These are phyloP conservation scores for Vanilla planifolia DNA, from an alignment of 106 monocot species.

Conservation along the genomic window DNA sequence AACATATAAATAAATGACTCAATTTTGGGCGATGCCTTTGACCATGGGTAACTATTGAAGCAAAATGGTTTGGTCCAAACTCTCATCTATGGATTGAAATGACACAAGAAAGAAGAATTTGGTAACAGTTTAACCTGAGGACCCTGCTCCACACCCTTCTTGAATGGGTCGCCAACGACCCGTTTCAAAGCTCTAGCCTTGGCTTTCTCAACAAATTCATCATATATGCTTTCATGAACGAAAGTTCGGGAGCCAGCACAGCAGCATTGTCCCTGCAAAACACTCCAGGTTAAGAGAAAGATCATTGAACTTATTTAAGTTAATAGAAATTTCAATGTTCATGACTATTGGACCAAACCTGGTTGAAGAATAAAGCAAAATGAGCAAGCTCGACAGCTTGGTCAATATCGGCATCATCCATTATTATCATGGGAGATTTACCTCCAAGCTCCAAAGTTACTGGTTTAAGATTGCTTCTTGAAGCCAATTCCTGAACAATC, in stretches of 20 bases:
- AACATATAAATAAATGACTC: no score
- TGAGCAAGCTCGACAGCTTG: conserved; percentile 92
- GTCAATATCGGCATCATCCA: conserved; percentile 87
- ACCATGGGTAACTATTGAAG: no score
- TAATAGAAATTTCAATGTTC: no score
- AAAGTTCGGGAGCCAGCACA: conserved; percentile 91
- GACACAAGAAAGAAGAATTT: not conserved
- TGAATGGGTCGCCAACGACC: conserved; percentile 89
- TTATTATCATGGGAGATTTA: conserved; percentile 69
- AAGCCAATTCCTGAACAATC: conserved; percentile 82
- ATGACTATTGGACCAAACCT: conserved; percentile 28
- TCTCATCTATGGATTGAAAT: not conserved
- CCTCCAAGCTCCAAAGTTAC: conserved; percentile 87
- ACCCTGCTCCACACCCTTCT: conserved; percentile 85
- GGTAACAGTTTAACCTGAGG: conserved; percentile 56
- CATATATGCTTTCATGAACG: conserved; percentile 83
- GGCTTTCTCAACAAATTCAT: conserved; percentile 86
- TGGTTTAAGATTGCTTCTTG: conserved; percentile 87
- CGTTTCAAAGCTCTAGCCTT: conserved; percentile 76
- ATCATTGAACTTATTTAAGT: no score
- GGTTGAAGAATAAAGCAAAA: conserved; percentile 91
- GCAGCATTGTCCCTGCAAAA: conserved; percentile 83
- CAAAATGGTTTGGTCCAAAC: no score
- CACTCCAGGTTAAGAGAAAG: not conserved
- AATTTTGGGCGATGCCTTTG: no score